phyloP scores from a whole-genome alignment of 257 asterid species.

The Fraxinus cuspidata region DNA sequence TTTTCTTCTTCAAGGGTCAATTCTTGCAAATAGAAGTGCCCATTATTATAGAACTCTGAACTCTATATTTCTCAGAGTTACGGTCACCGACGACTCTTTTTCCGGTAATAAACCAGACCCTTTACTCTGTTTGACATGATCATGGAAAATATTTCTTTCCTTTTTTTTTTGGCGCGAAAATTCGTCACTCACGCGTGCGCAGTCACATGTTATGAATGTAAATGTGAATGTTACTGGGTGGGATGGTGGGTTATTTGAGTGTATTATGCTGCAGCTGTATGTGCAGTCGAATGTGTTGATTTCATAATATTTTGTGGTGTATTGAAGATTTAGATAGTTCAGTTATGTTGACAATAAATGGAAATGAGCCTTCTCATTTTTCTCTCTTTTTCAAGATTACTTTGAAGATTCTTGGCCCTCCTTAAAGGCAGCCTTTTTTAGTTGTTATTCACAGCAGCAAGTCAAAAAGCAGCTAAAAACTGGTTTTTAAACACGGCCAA shows the following conservation, averaged over 20 bases:
- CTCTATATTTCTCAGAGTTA: constrained; percentile 1
- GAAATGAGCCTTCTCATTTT: background rate
- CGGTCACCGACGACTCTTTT: constrained; percentile 16
- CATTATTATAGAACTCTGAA: background rate
- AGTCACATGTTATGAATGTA: no score
- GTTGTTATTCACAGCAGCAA: background rate
- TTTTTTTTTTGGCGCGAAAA: background rate
- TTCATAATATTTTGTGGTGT: background rate
- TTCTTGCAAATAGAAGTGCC: background rate
- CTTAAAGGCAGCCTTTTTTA: no score
- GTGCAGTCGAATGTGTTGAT: no score
- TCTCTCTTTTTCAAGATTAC: no score
- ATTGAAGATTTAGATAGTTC: background rate
- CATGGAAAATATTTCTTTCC: background rate
- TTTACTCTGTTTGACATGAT: background rate
- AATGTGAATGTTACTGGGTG: no score
- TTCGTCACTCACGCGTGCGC: background rate
- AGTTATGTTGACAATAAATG: background rate
- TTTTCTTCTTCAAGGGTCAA: background rate
- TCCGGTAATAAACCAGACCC: constrained; percentile 26
- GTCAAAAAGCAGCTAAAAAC: constrained; percentile 11
- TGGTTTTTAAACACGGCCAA: background rate
- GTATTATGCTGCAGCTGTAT: background rate
- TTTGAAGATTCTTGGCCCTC: no score
- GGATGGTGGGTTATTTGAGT: background rate